These are phyloP conservation scores for Mycena polygramma DNA, from an alignment of 768 basidiomycete genomes.

Conservation along the genomic window DNA sequence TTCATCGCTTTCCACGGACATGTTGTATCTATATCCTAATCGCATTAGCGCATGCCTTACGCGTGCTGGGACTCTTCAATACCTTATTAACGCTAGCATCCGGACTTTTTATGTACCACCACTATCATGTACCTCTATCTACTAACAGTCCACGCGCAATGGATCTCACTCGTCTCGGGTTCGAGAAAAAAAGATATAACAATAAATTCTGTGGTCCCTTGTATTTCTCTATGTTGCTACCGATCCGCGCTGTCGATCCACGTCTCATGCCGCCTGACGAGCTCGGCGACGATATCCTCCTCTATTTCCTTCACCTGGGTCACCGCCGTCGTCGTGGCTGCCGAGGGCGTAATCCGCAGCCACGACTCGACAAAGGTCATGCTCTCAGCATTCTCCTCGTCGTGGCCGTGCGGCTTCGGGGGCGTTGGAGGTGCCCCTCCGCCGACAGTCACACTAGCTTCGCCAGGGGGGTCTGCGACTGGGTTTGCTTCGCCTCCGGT, in stretches of 20 bases:
- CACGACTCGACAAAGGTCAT: slow-evolving; percentile 67
- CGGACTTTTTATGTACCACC: neutral
- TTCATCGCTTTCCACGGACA: neutral
- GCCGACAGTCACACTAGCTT: neutral
- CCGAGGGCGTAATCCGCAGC: slow-evolving; percentile 65
- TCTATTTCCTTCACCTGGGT: slow-evolving; percentile 84
- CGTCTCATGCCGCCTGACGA: slow-evolving; percentile 77
- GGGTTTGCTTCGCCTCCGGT: neutral
- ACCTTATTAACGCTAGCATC: neutral
- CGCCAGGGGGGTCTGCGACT: neutral
- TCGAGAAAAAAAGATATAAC: no score
- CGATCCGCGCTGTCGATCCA: slow-evolving; percentile 65
- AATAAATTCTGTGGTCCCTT: no score
- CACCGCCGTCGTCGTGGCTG: slow-evolving; percentile 47
- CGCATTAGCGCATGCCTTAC: slow-evolving; percentile 15
- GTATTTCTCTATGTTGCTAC: neutral
- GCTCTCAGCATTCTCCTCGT: slow-evolving; percentile 19
- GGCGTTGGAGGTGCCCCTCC: slow-evolving; percentile 9
- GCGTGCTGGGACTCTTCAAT: slow-evolving; percentile 16
- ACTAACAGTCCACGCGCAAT: neutral
- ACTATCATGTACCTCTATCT: neutral
- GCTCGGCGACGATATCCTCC: slow-evolving; percentile 85
- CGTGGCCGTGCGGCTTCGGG: slow-evolving; percentile 10
- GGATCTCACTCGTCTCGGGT: neutral
- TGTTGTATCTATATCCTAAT: slow-evolving; percentile 32